phyloP scores from a whole-genome alignment of 306 rosid species.

The Cyamopsis tetragonoloba region DNA sequence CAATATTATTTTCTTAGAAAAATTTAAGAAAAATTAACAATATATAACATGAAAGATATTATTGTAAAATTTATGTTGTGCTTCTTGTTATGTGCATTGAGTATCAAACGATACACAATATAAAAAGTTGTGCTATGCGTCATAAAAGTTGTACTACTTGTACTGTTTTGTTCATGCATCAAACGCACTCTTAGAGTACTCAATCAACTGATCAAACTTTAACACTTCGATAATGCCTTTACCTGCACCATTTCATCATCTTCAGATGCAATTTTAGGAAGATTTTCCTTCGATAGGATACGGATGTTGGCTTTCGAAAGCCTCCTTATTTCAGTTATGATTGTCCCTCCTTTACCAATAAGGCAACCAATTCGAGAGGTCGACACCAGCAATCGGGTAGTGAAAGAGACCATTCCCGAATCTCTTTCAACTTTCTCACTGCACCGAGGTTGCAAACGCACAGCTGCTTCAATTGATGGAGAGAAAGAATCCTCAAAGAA shows the following conservation, averaged over 20 bases:
- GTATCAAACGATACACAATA: no score
- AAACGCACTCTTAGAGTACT: no score
- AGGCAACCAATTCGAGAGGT: slow-evolving; percentile 94
- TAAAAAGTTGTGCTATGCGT: no score
- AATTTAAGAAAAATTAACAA: no score
- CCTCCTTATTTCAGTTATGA: slow-evolving; percentile 89
- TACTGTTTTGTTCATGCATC: no score
- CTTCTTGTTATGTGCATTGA: no score
- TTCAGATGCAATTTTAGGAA: slow-evolving; percentile 85
- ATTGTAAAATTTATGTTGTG: no score
- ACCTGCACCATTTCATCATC: slow-evolving; percentile 99
- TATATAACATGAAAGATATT: no score
- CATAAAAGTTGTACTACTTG: no score
- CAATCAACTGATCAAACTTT: no score
- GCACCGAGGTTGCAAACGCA: slow-evolving; percentile 90
- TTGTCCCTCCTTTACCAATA: slow-evolving; percentile 92
- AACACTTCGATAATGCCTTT: slow-evolving; percentile 5
- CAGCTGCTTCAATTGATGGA: slow-evolving; percentile 85
- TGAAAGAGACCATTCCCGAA: slow-evolving; percentile 83
- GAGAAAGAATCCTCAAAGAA: slow-evolving; percentile 80
- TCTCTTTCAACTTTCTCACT: slow-evolving; percentile 96
- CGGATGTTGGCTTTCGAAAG: slow-evolving; percentile 88
- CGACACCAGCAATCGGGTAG: slow-evolving; percentile 84
- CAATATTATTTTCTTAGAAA: no score
- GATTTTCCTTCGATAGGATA: slow-evolving; percentile 74